Base-by-base conservation (phyloP, 495 filamentous ascomycete genomes). In the Rhypophila decipiens region DNA sequence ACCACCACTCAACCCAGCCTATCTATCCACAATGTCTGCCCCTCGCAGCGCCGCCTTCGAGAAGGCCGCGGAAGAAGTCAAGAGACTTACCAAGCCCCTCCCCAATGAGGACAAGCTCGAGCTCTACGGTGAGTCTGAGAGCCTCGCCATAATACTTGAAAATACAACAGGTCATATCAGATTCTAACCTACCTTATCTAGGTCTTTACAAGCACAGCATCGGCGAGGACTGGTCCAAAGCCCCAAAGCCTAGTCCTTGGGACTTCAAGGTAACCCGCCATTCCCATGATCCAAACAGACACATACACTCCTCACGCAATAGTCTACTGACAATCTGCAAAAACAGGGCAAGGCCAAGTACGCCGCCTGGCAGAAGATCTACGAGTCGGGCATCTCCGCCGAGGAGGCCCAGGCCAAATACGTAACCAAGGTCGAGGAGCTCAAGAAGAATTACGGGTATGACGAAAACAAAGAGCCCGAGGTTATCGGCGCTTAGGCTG, bases 301-400 rank as follows among this genome's bases (percentile, higher is more conserved):
- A 12, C 18, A 10, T 22, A 13, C 13, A 10, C 12, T 20, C 20
- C 20, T 20, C 5, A 8, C 13, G n/a, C 9, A 42, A 38, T 12
- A 23, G n/a, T 23, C 39, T 12, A 2, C 21, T 10, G 11, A 7
- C 21, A 3, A 8, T 9, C 4, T 15, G 5, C 34, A 31, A 35
- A 24, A 53, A 54, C 41, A 94, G 88, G 80, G 68, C 66, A 91
- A 89, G 70, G 81, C 80, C 52, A 93, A 91, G 75, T 76, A 80
- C 71, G 74, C 74, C 27, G 83, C 82, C 17, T 96, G 88, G 87
- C 61, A 83, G 65, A 74, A 78, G 47, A 48, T 81, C 47, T 66
- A 82, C 46, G 68, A 83, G 20, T 77, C 82, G 42, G 75, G 74
- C 41, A 63, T 83, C 42, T 77, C 70, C 39, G 46, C 72, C 34